Conservation (phyloP, 352 stramenopile species). For the Blastocystis sp. region DNA sequence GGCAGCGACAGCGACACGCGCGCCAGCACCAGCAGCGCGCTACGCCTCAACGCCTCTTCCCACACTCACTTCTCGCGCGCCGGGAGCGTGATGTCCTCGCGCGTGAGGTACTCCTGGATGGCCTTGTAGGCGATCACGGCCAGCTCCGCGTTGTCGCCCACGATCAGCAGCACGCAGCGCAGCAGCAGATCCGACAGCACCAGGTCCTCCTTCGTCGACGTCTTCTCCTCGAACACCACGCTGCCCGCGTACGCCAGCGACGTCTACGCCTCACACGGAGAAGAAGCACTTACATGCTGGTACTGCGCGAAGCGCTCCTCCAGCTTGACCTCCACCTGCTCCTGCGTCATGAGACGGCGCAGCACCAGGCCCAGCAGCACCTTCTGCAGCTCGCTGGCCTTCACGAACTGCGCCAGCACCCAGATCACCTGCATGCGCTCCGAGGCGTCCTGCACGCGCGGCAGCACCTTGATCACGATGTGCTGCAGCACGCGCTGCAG, state of each 20-base stretch:
- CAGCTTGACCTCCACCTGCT: not conserved
- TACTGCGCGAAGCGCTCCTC: slow-evolving; percentile 24
- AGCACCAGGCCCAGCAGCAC: slow-evolving; percentile 62
- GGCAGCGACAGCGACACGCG: slow-evolving; percentile 65
- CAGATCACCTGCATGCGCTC: slow-evolving; percentile 54
- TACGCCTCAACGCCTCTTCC: not conserved
- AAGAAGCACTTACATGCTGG: slow-evolving; percentile 40
- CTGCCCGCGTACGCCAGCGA: slow-evolving; percentile 59
- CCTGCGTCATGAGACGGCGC: not conserved
- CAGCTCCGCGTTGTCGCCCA: slow-evolving; percentile 63
- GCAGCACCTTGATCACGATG: slow-evolving; percentile 48
- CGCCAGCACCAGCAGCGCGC: slow-evolving; percentile 49
- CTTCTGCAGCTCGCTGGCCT: slow-evolving; percentile 28
- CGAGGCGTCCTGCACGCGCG: slow-evolving; percentile 17
- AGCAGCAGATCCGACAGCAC: slow-evolving; percentile 64
- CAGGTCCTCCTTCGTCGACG: slow-evolving; percentile 5
- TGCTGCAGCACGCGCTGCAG: slow-evolving; percentile 62
- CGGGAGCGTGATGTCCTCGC: not conserved
- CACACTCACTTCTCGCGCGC: slow-evolving; percentile 40
- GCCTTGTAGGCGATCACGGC: slow-evolving; percentile 57
- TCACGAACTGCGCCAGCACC: slow-evolving; percentile 65
- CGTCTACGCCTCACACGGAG: slow-evolving; percentile 14
- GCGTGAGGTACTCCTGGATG: slow-evolving; percentile 62
- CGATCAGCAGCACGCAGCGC: slow-evolving; percentile 64
- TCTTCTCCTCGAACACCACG: not conserved